phyloP scores from a whole-genome alignment of 2,329 filamentous ascomycete species.

The Furcasterigmium sp. region DNA sequence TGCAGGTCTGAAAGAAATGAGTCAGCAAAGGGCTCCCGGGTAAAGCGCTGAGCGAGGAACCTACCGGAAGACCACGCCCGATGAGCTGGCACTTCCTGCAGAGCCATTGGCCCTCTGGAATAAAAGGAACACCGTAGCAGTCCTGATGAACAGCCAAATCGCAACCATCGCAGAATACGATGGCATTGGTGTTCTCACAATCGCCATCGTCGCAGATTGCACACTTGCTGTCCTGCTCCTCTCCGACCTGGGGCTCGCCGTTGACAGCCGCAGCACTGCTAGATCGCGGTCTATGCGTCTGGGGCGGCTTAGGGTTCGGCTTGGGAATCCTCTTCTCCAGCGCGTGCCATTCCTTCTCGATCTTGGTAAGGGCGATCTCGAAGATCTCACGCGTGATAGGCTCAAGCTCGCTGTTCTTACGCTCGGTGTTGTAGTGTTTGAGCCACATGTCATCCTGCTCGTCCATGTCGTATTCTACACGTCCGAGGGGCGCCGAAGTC shows the following conservation, averaged over 20 bases:
- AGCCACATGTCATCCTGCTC: conserved; percentile 98
- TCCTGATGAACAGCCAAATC: conserved; percentile 97
- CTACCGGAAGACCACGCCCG: conserved; percentile 79
- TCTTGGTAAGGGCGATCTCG: conserved; percentile 97
- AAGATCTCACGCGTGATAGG: conserved; percentile 89
- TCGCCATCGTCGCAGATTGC: conserved; percentile 99
- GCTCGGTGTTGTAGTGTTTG: conserved; percentile 72
- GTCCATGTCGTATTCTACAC: conserved; percentile 99
- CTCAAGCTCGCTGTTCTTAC: conserved; percentile 70
- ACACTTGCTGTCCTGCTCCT: conserved; percentile 96
- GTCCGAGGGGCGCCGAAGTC: conserved; percentile 54
- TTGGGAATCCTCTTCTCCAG: conserved; percentile 96
- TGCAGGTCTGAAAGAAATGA: conserved; percentile 62
- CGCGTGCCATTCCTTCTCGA: conserved; percentile 97
- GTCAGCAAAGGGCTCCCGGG: background rate
- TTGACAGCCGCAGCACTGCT: conserved; percentile 95
- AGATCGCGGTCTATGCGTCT: conserved; percentile 87
- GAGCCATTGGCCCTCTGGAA: conserved; percentile 96
- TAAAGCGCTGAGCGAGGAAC: conserved; percentile 18
- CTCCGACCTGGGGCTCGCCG: conserved; percentile 79
- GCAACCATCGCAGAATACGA: conserved; percentile 97
- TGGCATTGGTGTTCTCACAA: conserved; percentile 98
- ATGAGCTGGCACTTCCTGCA: conserved; percentile 96
- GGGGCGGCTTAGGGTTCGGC: conserved; percentile 90
- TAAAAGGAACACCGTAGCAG: conserved; percentile 97